Evolutionary conservation across 768 basidiomycete species (phyloP).

Genomic region (Kondoa subrosea): DNA sequence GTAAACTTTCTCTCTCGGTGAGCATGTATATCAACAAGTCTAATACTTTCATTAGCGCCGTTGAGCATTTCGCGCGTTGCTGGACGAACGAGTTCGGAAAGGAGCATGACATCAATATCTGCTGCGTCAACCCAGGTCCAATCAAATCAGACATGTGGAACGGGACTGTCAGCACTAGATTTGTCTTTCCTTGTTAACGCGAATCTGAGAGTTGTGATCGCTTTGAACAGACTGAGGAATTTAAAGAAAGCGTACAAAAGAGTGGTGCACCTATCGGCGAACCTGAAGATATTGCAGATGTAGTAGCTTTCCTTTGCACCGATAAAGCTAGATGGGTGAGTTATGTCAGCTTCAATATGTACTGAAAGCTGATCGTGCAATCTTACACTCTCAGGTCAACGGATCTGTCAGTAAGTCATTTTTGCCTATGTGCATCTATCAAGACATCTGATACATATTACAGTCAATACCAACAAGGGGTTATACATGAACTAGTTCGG

Average conservation of each 20-base stretch:
- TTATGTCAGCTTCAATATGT: not conserved
- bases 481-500: not conserved
- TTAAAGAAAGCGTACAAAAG: not conserved
- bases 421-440: not conserved
- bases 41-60: not conserved
- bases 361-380: not conserved
- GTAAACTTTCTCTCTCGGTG: not conserved
- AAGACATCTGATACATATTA: not conserved
- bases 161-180: not conserved
- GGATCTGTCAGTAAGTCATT: not conserved
- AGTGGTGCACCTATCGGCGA: not conserved
- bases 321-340: not conserved
- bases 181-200: not conserved
- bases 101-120: not conserved
- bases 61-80: not conserved
- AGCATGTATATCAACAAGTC: not conserved
- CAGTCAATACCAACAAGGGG: not conserved
- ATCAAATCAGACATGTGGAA: not conserved
- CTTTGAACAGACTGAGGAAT: not conserved
- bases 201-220: not conserved
- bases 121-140: not conserved
- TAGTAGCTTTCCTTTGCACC: not conserved
- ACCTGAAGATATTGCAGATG: not conserved
- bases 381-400: too few species aligned
- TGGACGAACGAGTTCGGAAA: not conserved